Evolutionary conservation across 1,284 basidiomycete species (phyloP).

Genomic region (Melampsora abietis-canadensis): DNA sequence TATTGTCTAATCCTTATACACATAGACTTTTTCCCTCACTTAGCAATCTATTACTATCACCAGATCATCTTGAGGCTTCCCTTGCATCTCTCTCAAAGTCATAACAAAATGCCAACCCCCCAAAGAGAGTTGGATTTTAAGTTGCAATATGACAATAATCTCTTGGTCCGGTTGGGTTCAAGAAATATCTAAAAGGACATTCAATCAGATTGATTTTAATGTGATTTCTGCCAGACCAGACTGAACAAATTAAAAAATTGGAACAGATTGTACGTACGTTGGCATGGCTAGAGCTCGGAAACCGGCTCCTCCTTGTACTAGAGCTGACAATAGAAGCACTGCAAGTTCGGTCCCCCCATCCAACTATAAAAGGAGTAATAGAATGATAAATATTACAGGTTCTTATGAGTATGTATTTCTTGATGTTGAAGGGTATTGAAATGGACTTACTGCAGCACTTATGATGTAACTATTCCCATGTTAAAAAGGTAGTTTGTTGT

Average conservation of each 20-base stretch:
- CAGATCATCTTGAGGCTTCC: no score
- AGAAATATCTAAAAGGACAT: background rate
- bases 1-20: no score
- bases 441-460: constrained; percentile 39
- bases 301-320: constrained; percentile 34
- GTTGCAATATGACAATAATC: constrained; percentile 1
- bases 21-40: no score
- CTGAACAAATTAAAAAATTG: background rate
- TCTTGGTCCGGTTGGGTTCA: constrained; percentile 1
- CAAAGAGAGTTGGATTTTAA: no score
- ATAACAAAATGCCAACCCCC: no score
- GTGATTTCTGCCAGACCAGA: background rate
- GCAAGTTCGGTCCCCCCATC: constrained; percentile 36
- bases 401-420: background rate
- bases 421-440: background rate
- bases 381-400: background rate
- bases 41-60: no score
- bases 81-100: no score
- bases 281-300: constrained; percentile 28
- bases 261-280: constrained; percentile 4
- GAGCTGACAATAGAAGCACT: constrained; percentile 14
- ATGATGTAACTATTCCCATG: constrained; percentile 20
- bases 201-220: background rate
- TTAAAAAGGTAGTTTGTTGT: background rate
- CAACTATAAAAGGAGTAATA: background rate